Conservation (phyloP, 495 filamentous ascomycete species). For the Neurospora tetraspora region DNA sequence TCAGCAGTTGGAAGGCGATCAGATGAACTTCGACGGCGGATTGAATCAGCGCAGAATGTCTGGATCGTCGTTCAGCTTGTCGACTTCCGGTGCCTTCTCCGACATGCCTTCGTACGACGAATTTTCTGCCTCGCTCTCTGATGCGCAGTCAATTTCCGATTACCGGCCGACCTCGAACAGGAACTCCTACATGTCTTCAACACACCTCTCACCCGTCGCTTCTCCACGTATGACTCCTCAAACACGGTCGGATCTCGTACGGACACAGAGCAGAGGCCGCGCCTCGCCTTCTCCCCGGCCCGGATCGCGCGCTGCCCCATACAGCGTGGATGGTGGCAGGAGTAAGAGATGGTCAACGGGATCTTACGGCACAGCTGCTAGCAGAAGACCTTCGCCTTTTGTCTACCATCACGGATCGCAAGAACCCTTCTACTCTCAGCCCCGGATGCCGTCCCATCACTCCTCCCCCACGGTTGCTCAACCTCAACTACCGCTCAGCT, state of each 20-base stretch:
- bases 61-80: constrained; percentile 48
- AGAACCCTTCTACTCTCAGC: constrained; percentile 36
- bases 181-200: constrained; percentile 49
- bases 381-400: constrained; percentile 45
- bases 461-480: constrained; percentile 47
- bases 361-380: constrained; percentile 44
- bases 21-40: constrained; percentile 29
- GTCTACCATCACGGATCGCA: constrained; percentile 38
- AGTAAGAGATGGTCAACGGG: constrained; percentile 67
- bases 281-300: constrained; percentile 58
- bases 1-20: constrained; percentile 32
- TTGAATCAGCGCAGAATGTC: constrained; percentile 44
- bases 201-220: constrained; percentile 47
- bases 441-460: constrained; percentile 36
- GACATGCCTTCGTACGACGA: constrained; percentile 52
- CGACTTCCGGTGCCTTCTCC: constrained; percentile 45
- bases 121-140: constrained; percentile 45
- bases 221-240: constrained; percentile 50
- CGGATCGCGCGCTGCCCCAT: constrained; percentile 52
- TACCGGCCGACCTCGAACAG: constrained; percentile 47
- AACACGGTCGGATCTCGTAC: constrained; percentile 42
- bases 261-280: constrained; percentile 49
- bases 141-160: constrained; percentile 45
- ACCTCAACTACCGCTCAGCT: constrained; percentile 42
- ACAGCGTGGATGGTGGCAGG: constrained; percentile 48